phyloP scores from a whole-genome alignment of 2,329 filamentous ascomycete genomes.

The Cordyceps militaris region DNA sequence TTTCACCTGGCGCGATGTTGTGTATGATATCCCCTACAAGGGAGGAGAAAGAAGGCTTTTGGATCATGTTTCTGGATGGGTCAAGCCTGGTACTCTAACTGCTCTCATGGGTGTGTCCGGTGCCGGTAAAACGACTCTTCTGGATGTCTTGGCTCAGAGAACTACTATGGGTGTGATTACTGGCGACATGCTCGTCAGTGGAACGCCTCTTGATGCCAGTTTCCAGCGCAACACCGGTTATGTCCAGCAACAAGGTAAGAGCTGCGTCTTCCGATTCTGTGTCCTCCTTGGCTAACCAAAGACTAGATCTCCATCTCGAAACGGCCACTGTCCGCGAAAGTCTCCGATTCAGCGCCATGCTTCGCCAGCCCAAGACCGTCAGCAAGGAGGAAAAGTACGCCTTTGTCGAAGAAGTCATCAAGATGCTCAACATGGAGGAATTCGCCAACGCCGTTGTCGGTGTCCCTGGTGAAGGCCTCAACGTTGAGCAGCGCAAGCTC shows the following conservation, averaged over 20 bases:
- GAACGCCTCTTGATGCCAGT: conserved; percentile 44
- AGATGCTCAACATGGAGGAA: conserved; percentile 59
- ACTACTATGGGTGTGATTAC: conserved; percentile 56
- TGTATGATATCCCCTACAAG: conserved; percentile 68
- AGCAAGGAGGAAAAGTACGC: conserved; percentile 50
- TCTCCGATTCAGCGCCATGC: conserved; percentile 48
- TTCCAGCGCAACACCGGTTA: conserved; percentile 62
- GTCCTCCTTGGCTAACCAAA: background rate
- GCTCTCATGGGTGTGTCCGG: conserved; percentile 62
- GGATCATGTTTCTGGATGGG: conserved; percentile 78
- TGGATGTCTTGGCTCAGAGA: conserved; percentile 39
- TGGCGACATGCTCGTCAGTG: conserved; percentile 60
- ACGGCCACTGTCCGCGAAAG: conserved; percentile 50
- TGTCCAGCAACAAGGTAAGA: conserved; percentile 55
- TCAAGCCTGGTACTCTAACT: conserved; percentile 81
- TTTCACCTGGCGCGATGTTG: conserved; percentile 74
- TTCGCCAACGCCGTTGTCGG: conserved; percentile 61
- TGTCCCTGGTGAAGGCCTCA: conserved; percentile 52
- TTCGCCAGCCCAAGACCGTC: conserved; percentile 48
- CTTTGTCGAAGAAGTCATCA: conserved; percentile 58
- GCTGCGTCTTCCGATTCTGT: background rate
- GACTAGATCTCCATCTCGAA: conserved; percentile 45
- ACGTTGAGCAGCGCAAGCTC: conserved; percentile 55
- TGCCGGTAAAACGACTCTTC: conserved; percentile 37
- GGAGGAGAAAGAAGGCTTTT: conserved; percentile 62